Conservation (phyloP, 2,329 filamentous ascomycete species). For the Aspergillus sp. region DNA sequence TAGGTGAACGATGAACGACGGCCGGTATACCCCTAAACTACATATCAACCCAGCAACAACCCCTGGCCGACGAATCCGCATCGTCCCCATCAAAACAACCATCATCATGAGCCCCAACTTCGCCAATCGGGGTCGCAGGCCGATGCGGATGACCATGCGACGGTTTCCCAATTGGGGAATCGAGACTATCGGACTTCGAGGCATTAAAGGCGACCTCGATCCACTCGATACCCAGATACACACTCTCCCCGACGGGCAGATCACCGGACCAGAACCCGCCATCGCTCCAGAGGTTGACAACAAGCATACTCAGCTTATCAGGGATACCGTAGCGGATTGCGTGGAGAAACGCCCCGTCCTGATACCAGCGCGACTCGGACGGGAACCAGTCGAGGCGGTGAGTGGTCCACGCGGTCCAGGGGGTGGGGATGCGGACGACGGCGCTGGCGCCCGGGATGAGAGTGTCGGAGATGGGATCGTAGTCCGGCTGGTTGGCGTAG, state of each 20-base stretch:
- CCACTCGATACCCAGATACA: slow-evolving; percentile 33
- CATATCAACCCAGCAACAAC: slow-evolving; percentile 5
- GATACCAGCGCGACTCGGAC: slow-evolving; percentile 28
- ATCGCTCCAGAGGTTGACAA: slow-evolving; percentile 37
- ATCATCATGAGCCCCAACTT: not conserved
- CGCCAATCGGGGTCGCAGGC: not conserved
- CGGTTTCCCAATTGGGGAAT: not conserved
- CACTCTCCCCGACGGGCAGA: slow-evolving; percentile 27
- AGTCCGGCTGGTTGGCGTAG: slow-evolving; percentile 36
- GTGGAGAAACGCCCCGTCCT: slow-evolving; percentile 21
- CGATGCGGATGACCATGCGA: not conserved
- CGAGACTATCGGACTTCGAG: slow-evolving; percentile 3
- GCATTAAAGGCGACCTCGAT: slow-evolving; percentile 35
- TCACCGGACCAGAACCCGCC: slow-evolving; percentile 35
- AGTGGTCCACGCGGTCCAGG: slow-evolving; percentile 33
- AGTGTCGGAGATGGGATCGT: slow-evolving; percentile 23
- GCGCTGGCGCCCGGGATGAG: slow-evolving; percentile 26
- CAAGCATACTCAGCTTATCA: slow-evolving; percentile 25
- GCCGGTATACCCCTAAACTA: slow-evolving; percentile 2
- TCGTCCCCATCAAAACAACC: not conserved
- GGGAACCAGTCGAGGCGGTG: slow-evolving; percentile 35
- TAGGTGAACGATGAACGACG: no score
- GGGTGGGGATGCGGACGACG: slow-evolving; percentile 18
- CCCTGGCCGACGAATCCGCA: slow-evolving; percentile 1
- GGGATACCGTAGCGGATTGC: slow-evolving; percentile 30